These are phyloP conservation scores for Nitzschia putrida DNA, from an alignment of 108 stramenopile species.

Conservation along the genomic window DNA sequence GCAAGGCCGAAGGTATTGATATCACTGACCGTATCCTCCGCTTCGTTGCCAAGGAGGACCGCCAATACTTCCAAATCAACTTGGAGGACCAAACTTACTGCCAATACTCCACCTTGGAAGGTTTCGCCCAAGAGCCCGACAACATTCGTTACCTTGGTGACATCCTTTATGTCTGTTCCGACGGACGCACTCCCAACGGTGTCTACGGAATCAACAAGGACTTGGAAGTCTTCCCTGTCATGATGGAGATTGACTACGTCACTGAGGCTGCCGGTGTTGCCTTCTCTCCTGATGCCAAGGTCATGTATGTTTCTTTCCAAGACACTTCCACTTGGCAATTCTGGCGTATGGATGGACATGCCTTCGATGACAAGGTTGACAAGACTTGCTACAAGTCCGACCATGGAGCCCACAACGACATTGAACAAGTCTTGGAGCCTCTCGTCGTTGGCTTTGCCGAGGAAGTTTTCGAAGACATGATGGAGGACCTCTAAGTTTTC, in stretches of 20 bases:
- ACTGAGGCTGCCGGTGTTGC: constrained; percentile 54
- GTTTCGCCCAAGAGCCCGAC: constrained; percentile 6
- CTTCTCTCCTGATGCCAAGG: constrained; percentile 48
- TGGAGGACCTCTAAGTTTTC: too few relatives aligned
- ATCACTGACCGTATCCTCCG: background rate
- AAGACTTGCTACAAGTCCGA: background rate
- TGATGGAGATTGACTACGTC: constrained; percentile 19
- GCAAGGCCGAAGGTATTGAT: background rate
- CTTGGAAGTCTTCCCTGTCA: constrained; percentile 29
- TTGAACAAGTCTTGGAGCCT: background rate
- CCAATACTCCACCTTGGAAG: background rate
- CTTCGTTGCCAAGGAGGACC: background rate
- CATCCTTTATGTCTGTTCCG: background rate
- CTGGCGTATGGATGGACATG: constrained; percentile 42
- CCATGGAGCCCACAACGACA: background rate
- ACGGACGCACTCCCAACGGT: constrained; percentile 15
- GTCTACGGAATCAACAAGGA: constrained; percentile 32
- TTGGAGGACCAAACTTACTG: background rate
- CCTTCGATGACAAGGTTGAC: constrained; percentile 7
- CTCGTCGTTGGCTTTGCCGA: background rate
- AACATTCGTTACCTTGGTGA: background rate
- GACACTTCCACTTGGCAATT: constrained; percentile 37
- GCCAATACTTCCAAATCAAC: background rate
- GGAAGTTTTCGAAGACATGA: background rate
- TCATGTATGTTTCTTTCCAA: constrained; percentile 57